Evolutionary conservation across 1,284 basidiomycete genomes (phyloP).

Genomic region (Marasmius fiardii): DNA sequence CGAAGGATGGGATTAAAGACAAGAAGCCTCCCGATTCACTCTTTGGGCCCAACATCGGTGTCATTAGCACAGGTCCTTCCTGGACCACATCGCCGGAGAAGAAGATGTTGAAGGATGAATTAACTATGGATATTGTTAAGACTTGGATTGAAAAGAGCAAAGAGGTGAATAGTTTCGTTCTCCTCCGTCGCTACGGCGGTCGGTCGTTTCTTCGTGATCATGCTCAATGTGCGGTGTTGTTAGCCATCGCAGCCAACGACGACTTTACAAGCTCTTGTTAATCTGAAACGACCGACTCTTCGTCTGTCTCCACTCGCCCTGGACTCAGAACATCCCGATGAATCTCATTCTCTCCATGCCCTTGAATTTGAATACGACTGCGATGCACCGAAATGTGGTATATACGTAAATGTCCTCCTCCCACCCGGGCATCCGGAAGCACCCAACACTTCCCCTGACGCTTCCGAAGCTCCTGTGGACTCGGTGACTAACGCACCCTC

Average conservation of each 20-base stretch:
- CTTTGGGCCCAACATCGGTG: conserved; percentile 72
- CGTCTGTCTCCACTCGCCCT: conserved; percentile 63
- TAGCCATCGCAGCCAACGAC: conserved; percentile 81
- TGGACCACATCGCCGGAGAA: conserved; percentile 48
- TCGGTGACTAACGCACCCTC: conserved; percentile 20
- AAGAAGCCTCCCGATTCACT: conserved; percentile 44
- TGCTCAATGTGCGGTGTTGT: neutral
- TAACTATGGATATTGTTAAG: conserved; percentile 76
- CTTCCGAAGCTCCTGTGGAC: neutral
- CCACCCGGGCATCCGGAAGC: conserved; percentile 25
- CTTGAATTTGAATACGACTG: conserved; percentile 90
- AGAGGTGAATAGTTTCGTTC: conserved; percentile 50
- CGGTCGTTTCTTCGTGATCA: neutral
- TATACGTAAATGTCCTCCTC: conserved; percentile 69
- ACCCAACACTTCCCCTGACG: neutral
- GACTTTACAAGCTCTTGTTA: conserved; percentile 87
- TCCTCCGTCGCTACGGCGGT: neutral
- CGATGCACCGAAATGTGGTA: conserved; percentile 76
- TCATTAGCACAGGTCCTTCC: conserved; percentile 47
- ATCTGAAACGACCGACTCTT: conserved; percentile 82
- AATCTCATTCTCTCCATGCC: conserved; percentile 60
- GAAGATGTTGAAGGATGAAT: conserved; percentile 50
- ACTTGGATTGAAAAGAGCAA: conserved; percentile 83
- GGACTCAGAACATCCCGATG: conserved; percentile 35
- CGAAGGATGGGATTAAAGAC: conserved; percentile 35